Percentiles rank a stretch among this genome's conserved stretches.
These are phyloP conservation scores for Lipomyces yamadae DNA, from an alignment of 805 yeast genomes.

Conservation along the genomic window DNA sequence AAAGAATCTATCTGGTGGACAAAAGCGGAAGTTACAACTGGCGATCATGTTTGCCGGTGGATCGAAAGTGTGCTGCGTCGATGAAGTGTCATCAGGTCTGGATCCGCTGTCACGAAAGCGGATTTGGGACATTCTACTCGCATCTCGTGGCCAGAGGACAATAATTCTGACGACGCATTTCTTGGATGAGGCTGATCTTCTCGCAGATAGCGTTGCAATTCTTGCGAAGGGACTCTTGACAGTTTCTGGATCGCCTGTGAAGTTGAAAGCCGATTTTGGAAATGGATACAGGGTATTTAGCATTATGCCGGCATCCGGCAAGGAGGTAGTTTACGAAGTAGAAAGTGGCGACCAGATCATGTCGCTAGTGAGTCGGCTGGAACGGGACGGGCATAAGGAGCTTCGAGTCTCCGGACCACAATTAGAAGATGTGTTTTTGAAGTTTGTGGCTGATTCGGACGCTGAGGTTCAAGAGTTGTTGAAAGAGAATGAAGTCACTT, in stretches of 20 bases:
- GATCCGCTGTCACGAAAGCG: constrained; percentile 48
- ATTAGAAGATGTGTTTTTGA: constrained; percentile 45
- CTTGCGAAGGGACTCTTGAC: constrained; percentile 43
- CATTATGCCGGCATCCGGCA: constrained; percentile 30
- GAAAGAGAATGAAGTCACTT: constrained; percentile 16
- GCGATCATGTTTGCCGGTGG: constrained; percentile 48
- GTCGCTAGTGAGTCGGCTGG: constrained; percentile 16
- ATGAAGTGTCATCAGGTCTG: constrained; percentile 48
- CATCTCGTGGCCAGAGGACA: constrained; percentile 42
- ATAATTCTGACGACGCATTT: constrained; percentile 47
- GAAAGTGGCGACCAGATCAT: constrained; percentile 16
- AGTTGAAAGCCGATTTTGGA: constrained; percentile 43
- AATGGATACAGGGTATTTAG: constrained; percentile 41
- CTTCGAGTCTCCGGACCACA: constrained; percentile 43
- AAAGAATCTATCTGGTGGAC: constrained; percentile 46
- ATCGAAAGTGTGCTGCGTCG: constrained; percentile 46
- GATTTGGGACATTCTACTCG: constrained; percentile 47
- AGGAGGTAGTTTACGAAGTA: constrained; percentile 28
- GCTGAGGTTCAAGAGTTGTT: constrained; percentile 23
- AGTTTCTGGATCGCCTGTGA: constrained; percentile 44
- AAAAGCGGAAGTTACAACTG: constrained; percentile 46
- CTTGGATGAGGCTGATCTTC: constrained; percentile 47
- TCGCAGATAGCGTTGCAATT: constrained; percentile 45
- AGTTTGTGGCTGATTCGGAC: constrained; percentile 39
- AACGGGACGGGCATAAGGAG: constrained; percentile 15